Evolutionary conservation across 371 early-diverging fungal species (phyloP), one percentile per base, ranked within the genome.

Genomic region (Mucor sp.): DNA sequence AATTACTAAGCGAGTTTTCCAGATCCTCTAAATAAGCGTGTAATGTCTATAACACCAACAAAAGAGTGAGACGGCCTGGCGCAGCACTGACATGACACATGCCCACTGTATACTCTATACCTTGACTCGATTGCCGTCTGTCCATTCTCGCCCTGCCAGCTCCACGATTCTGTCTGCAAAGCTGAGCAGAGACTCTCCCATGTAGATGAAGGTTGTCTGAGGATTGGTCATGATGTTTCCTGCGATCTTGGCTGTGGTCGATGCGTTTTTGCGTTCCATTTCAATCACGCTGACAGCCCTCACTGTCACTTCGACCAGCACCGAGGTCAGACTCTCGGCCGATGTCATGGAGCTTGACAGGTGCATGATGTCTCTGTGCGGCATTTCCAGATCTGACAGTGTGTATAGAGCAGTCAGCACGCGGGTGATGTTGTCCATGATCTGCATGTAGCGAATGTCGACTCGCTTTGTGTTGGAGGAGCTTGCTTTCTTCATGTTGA

Each of bases 161-260:
- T 83, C 79, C n/a, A 81, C 59, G 2, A 83, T 56, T 30, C 70
- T 71, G 39, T 75, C 77, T 1, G 71, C 79, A 71, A 79, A 81
- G 1, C 74, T 17, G 39, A 83, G 61, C 7, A 83, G 58, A 0
- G 78, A 68, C 35, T 77, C 81, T 7, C 71, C 69, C 76, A 83
- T 77, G 55, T 81, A 78, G 14, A 77, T 60, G 50, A 76, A 71
- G 0, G 68, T 62, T 47, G 71, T 59, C 15, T 70, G 65, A 14
- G 81, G 77, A 55, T 74, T 74, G 17, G 72, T 62, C 81, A 83
- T 77, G 56, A 80, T 75, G 57, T 82, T 82, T 4, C 74, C 74
- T 4, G 70, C 59, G 23, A 70, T 32, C 37, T 66, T 59, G 25
- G 53, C 43, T 15, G 25, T 35, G 21, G 53, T 11, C 17, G 37